These are phyloP conservation scores for Fusarium sp. DNA, from an alignment of 2,329 filamentous ascomycete genomes.

Conservation along the genomic window DNA sequence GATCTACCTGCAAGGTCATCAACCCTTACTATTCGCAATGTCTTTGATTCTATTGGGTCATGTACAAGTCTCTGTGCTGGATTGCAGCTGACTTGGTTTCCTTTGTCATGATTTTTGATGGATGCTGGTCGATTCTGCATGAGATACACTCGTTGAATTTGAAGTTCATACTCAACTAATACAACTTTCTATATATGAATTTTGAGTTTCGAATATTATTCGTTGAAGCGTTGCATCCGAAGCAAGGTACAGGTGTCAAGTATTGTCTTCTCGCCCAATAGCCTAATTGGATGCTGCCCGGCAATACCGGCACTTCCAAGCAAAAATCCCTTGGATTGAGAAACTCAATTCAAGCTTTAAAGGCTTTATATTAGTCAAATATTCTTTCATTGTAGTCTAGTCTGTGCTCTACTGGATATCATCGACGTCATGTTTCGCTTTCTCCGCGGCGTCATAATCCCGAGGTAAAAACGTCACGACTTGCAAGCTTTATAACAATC, in stretches of 20 bases:
- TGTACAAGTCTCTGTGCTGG: background rate
- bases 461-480: background rate
- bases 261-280: background rate
- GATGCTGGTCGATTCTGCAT: background rate
- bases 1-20: conserved; percentile 24
- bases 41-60: conserved; percentile 20
- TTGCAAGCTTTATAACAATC: background rate
- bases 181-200: background rate
- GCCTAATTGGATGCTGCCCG: background rate
- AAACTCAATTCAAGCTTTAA: background rate
- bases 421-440: background rate
- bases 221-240: background rate
- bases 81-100: background rate
- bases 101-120: background rate
- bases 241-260: background rate
- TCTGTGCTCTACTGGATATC: background rate
- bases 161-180: background rate
- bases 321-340: background rate
- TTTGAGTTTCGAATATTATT: background rate
- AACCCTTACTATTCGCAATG: conserved; percentile 44
- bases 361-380: background rate
- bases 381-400: background rate
- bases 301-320: background rate
- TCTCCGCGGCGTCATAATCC: background rate
- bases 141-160: background rate